Evolutionary conservation across 2,329 filamentous ascomycete genomes (phyloP), one percentile per base, ranked within the genome.

Genomic region (Teratosphaeria viscida): DNA sequence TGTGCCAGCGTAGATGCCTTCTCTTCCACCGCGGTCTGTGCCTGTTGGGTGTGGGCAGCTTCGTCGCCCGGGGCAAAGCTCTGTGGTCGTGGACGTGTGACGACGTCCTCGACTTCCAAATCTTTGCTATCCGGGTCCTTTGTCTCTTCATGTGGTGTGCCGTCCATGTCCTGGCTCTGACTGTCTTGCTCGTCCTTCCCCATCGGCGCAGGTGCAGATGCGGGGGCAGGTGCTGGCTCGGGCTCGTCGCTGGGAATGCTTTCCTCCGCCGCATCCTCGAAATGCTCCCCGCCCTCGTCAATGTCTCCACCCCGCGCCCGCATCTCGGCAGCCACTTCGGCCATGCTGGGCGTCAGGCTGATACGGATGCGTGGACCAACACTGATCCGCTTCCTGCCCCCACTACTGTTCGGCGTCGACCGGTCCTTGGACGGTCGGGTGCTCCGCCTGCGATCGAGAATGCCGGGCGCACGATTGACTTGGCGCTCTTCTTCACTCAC

Each of bases 251-350:
- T 61, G 35, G 54, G 34, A 23, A 58, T 72, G 56, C 29, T 32
- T 32, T 32, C 29, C 29, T 80, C 82, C 66, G 84, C 77, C 59
- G 89, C 90, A 79, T 96, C 90, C 76, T 95, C 90, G 70, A 95
- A 95, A 16, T 82, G 83, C 10, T 65, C 62, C 14, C 64, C 62
- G 23, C 63, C 65, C 11, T 57, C 54, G 26, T 54, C 56, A 29
- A 66, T 63, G 29, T 32, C 29, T n/a, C 61, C 62, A 53, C 67
- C 68, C 56, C 65, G 63, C 54, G 64, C 52, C 57, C 63, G 63
- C 66, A 68, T 63, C 43, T 68, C 68, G 32, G 65, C 63, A 54
- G 62, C 66, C 60, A 65, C 63, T 55, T 67, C 57, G 60, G 64
- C 64, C 66, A 66, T 64, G 34, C 57, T 65, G 29, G 62, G 43